Percentiles rank a stretch among this genome's conserved stretches.
phyloP scores from a whole-genome alignment of 108 stramenopile genomes.

The Pseudonitzschia multistriata region DNA sequence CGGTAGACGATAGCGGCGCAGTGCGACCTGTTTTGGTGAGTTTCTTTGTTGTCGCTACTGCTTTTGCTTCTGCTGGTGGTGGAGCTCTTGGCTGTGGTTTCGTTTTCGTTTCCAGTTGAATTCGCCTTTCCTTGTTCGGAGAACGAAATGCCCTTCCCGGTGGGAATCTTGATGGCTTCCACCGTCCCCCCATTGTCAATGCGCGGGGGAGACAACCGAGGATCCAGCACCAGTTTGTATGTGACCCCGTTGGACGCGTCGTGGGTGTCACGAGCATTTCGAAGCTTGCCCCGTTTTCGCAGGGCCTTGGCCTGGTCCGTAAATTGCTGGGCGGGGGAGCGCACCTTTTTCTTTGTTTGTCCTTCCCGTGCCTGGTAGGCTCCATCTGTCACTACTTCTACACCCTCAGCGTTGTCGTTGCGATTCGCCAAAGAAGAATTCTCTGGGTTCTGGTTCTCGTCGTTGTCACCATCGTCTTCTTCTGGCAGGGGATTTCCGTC shows the following conservation, averaged over 20 bases:
- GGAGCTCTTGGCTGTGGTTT: neutral
- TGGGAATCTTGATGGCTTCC: constrained; percentile 70
- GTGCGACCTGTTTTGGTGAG: constrained; percentile 21
- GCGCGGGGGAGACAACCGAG: constrained; percentile 42
- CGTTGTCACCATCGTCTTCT: constrained; percentile 27
- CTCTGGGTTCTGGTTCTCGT: constrained; percentile 30
- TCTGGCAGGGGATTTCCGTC: constrained; percentile 59
- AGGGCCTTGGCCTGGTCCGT: constrained; percentile 60
- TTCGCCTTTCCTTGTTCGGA: constrained; percentile 1
- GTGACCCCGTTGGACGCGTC: constrained; percentile 58
- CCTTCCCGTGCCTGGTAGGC: constrained; percentile 34
- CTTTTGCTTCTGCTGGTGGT: neutral
- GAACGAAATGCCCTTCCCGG: constrained; percentile 38
- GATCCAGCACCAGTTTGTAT: constrained; percentile 55
- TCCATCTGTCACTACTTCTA: constrained; percentile 27
- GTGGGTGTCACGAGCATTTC: constrained; percentile 49
- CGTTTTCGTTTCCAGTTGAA: neutral
- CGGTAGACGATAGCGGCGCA: constrained; percentile 68
- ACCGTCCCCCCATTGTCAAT: constrained; percentile 41
- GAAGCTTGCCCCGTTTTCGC: constrained; percentile 60
- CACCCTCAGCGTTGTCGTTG: constrained; percentile 13
- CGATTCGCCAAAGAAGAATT: no score
- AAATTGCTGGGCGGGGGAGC: constrained; percentile 62
- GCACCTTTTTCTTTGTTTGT: constrained; percentile 40
- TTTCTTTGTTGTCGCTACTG: neutral